Conservation (phyloP, 768 basidiomycete genomes). For the Xerocomus brunneocitrinus region DNA sequence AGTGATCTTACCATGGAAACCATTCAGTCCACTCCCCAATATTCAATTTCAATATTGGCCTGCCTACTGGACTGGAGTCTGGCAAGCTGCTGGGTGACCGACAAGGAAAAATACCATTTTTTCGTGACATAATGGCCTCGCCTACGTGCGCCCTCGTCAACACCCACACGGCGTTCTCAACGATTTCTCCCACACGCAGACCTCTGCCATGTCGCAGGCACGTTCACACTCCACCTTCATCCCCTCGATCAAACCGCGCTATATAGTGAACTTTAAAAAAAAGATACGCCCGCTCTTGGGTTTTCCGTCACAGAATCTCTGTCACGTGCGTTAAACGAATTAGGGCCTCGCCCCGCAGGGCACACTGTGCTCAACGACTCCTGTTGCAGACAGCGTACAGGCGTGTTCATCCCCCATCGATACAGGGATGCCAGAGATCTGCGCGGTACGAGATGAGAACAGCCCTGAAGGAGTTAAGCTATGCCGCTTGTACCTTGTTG, state of each 20-base stretch:
- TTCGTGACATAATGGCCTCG: no score
- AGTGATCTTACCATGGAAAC: conserved; percentile 26
- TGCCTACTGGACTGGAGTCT: no score
- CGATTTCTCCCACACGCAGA: conserved; percentile 24
- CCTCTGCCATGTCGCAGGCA: conserved; percentile 19
- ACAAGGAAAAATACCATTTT: no score
- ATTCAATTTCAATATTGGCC: no score
- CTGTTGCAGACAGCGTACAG: neutral
- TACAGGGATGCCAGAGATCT: neutral
- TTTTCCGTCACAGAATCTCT: neutral
- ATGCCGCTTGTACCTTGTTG: neutral
- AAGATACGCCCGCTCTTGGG: neutral
- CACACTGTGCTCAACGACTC: neutral
- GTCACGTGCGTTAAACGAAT: neutral
- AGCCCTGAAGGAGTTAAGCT: neutral
- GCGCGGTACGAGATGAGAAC: neutral
- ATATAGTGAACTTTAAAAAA: conserved; percentile 23
- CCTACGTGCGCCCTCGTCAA: neutral
- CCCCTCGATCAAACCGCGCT: neutral
- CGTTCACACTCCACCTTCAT: conserved; percentile 29
- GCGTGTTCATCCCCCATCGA: neutral
- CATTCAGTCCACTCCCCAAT: neutral
- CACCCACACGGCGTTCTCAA: conserved; percentile 20
- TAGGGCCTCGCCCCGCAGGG: conserved; percentile 2
- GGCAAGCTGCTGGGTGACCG: no score